Base-by-base conservation (phyloP, 768 basidiomycete species). In the Tylopilus rubrobrunneus region DNA sequence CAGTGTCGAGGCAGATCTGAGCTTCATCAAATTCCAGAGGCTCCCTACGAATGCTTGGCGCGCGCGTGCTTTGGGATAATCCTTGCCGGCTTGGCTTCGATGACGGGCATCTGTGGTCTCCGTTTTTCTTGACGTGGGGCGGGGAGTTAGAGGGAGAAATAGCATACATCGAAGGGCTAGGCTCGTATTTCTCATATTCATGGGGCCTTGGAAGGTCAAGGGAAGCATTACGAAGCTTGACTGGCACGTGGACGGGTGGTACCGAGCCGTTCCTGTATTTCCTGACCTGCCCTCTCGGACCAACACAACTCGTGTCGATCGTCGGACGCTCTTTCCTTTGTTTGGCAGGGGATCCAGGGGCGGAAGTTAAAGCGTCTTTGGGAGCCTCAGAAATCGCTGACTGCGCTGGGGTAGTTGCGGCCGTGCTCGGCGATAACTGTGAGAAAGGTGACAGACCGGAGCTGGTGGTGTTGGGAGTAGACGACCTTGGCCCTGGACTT, bases 201-300 rank as follows among this genome's bases (percentile, higher is more conserved):
- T 52, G 56, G 23, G 51, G 12, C 39, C 67, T 67, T 29, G 67
- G 61, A 28, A 67, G 67, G 57, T 67, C 67, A 40, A 67, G 67
- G 17, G 67, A 67, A 48, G 65, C 56, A 29, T 69, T 67, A 34
- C 67, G 67, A 40, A 59, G 62, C 41, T 67, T 67, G 57, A 52
- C 61, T 6, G 67, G 59, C 49, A 67, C 59, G 47, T 67, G 56
- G 48, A 67, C 65, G 6, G 67, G 67, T 56, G 67, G 67, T n/a
- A 67, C 67, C 10, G 67, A 66, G 34, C 65, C 65, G 47, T 66
- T 66, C 54, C 65, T 67, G 52, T 67, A 69, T 21, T 67, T 69
- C 53, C 8, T 65, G 31, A 67, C 67, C 33, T 67, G 67, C 19
- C 67, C 67, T 57, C 67, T 56, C 25, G 67, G 67, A 19, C 67